These are phyloP conservation scores for Vitis hybrid DNA, from an alignment of 177 flowering plant species.

Conservation along the genomic window DNA sequence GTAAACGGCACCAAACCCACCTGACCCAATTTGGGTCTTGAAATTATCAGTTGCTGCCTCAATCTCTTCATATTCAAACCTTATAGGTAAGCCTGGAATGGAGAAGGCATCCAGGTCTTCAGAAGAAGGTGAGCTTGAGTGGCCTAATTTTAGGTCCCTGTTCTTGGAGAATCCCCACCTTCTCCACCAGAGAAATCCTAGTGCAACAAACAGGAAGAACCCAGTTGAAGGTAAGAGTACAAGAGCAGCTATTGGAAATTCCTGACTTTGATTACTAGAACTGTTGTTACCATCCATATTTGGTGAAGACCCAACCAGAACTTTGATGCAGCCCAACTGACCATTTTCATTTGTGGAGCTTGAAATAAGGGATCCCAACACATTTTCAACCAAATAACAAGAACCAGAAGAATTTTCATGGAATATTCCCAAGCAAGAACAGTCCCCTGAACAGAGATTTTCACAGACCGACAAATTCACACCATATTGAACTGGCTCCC, in stretches of 20 bases:
- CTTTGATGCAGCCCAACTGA: slow-evolving; percentile 53
- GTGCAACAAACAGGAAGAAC: slow-evolving; percentile 31
- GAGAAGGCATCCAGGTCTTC: slow-evolving; percentile 54
- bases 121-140: slow-evolving; percentile 36
- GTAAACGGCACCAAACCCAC: slow-evolving; percentile 88
- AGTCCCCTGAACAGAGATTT: slow-evolving; percentile 56
- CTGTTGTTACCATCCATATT: not conserved
- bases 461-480: slow-evolving; percentile 46
- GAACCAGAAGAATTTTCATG: slow-evolving; percentile 56
- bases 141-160: slow-evolving; percentile 27
- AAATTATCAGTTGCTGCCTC: slow-evolving; percentile 67
- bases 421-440: slow-evolving; percentile 79
- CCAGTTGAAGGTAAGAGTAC: slow-evolving; percentile 65
- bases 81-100: slow-evolving; percentile 75
- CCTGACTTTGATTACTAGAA: slow-evolving; percentile 7
- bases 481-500: slow-evolving; percentile 30
- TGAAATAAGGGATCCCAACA: slow-evolving; percentile 58
- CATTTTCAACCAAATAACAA: slow-evolving; percentile 50
- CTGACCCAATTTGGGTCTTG: slow-evolving; percentile 63
- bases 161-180: slow-evolving; percentile 20
- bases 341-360: slow-evolving; percentile 15
- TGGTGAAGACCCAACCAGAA: slow-evolving; percentile 11
- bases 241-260: slow-evolving; percentile 50
- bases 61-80: slow-evolving; percentile 63
- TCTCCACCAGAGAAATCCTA: slow-evolving; percentile 54